Base-by-base conservation (phyloP, 2,329 filamentous ascomycete species). In the Colletotrichum sp. region DNA sequence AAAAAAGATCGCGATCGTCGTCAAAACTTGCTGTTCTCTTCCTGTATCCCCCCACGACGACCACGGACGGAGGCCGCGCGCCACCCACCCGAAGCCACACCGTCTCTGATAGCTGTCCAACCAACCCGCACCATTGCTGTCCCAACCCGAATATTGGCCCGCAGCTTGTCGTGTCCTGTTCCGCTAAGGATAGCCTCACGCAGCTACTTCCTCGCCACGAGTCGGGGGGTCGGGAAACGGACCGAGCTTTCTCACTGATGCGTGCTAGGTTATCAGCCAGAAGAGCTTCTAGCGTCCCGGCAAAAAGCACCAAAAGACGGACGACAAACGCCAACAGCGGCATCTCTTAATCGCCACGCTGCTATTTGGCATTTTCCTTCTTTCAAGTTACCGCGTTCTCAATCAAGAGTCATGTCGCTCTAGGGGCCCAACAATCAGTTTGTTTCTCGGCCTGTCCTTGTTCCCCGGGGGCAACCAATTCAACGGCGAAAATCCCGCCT, bases 61-160 rank as follows among this genome's bases (percentile, higher is more conserved):
- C 64, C 15, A 67, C 70, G 39, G 39, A 36, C 44, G 60, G 28
- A 49, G 63, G 15, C 66, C 62, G 70, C 44, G 59, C 67, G 72
- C 72, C 72, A 65, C 65, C 67, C 28, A 49, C 70, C 70, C 57
- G 70, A 65, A 74, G 74, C 70, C 65, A 74, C 49, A 21, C 74
- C 57, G 64, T 69, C 59, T 34, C 52, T 69, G 64, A 76, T 49
- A 64, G 44, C 57, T 69, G 70, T 69, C 49, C 49, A 65, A 74
- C 60, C 39, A 34, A 32, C 39, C 60, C 39, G 63, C 63, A 55
- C 63, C 32, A 57, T 63, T 24, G 44, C 63, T 66, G 39, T 64
- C 24, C 16, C 28, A 71, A 55, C 18, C 68, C 55, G 21, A 76
- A 68, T 21, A 76, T 65, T 73, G 65, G 74, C 34, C 63, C 32